Base-by-base conservation (phyloP, 2,329 filamentous ascomycete species). In the Aspergillus uvarum region DNA sequence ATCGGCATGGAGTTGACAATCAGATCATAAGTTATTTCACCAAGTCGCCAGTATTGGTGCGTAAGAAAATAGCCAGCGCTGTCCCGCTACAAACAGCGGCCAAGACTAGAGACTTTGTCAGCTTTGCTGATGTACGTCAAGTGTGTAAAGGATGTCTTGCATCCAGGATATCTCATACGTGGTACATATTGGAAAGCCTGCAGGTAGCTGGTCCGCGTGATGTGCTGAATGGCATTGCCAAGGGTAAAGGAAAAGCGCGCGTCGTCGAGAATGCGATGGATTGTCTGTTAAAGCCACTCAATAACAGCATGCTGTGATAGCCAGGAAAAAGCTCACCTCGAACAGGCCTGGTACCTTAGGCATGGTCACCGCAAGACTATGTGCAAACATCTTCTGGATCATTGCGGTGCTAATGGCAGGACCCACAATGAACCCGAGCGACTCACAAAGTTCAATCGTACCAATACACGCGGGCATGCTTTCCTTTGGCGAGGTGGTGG, bases 401-500 rank as follows among this genome's bases (percentile, higher is more conserved):
- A 70, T 5, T 2, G 61, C 59, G 2, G 60, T 35, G 2, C 57
- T 65, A 26, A 19, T 38, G 0, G 65, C 59, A 2, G 62, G 63
- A 2, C 68, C 67, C 2, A 69, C 56, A 16, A 70, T 62, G 5
- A 64, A 49, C 1, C 67, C 67, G 1, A 70, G 47, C 51, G 69
- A 67, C 56, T 69, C 66, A 44, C 59, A 55, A 16, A 70, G 59
- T 32, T 59, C 69, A 44, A 64, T 69, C 14, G 63, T 58, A 5
- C 63, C 59, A 7, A 70, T 60, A 5, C 59, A 63, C 1, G 47
- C 54, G 4, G 64, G n/a, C 4, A 63, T 51, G 5, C 47, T 19
- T 0, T 53, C 54, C 35, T 59, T 60, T 2, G 65, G 62, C 5
- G 56, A 58, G 22, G 29, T 55, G 4, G 62, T 38, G 0, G 63